Evolutionary conservation across 2,329 filamentous ascomycete species (phyloP).

Genomic region (Diaporthe longicolla): DNA sequence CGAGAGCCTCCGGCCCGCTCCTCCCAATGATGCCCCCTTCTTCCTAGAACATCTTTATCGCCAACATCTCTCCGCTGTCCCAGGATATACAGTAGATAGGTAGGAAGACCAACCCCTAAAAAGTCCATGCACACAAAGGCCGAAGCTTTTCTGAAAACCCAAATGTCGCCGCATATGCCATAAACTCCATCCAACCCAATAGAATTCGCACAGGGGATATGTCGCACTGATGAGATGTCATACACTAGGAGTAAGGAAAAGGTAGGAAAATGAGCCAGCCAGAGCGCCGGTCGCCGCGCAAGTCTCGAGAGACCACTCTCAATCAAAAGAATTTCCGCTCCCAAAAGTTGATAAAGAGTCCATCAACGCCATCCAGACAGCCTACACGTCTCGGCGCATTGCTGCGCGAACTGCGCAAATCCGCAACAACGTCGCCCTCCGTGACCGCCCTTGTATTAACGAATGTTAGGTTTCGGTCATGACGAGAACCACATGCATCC

Average conservation of each 20-base stretch:
- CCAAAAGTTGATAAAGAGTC: background rate
- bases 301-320: background rate
- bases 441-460: background rate
- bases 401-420: background rate
- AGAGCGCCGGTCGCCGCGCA: conserved; percentile 27
- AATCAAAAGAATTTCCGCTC: background rate
- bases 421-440: background rate
- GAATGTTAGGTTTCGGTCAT: conserved; percentile 48
- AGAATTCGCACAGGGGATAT: conserved; percentile 16
- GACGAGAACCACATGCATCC: conserved; percentile 68
- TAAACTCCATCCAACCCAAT: conserved; percentile 19
- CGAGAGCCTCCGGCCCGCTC: background rate
- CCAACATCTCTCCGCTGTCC: background rate
- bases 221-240: conserved; percentile 2
- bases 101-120: background rate
- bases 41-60: background rate
- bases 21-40: background rate
- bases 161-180: conserved; percentile 25
- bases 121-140: background rate
- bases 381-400: background rate
- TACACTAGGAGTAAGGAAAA: background rate
- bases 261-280: background rate
- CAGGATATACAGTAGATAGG: conserved; percentile 7
- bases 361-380: background rate
- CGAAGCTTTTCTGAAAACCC: conserved; percentile 18